A percentile compares a stretch with the other conserved stretches of the same genome.
These are phyloP conservation scores for Rhodotorula graminis DNA, from an alignment of 768 basidiomycete species.

Conservation along the genomic window DNA sequence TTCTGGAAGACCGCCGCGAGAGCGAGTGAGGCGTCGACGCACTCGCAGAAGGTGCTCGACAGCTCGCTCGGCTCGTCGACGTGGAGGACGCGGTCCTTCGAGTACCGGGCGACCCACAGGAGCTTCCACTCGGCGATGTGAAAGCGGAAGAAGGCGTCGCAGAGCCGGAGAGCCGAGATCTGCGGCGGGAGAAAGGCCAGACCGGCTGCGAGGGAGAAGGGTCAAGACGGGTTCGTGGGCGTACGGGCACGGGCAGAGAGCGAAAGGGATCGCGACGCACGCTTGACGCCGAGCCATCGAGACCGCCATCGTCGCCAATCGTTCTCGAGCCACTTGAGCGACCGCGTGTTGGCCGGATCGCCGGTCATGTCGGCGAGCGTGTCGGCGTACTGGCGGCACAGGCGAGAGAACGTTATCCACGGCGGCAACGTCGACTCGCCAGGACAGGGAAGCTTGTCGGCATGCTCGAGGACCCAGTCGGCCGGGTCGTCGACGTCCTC, in stretches of 20 bases:
- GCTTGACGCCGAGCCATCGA: background rate
- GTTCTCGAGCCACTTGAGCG: background rate
- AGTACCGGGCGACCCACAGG: too few species aligned
- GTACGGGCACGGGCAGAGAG: background rate
- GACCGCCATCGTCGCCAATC: background rate
- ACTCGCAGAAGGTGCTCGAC: background rate
- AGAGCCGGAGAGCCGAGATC: background rate
- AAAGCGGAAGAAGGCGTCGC: background rate
- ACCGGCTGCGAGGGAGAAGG: background rate
- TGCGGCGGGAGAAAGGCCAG: background rate
- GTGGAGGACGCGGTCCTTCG: background rate
- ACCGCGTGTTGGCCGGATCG: background rate
- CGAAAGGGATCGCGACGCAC: background rate
- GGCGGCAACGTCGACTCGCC: background rate
- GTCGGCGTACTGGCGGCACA: background rate
- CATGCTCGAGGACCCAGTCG: background rate
- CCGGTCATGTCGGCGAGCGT: background rate
- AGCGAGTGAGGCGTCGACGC: background rate
- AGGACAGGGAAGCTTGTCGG: background rate
- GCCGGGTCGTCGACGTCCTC: background rate
- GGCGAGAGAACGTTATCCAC: background rate
- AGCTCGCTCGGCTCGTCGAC: background rate
- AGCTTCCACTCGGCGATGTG: background rate
- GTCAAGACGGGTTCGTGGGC: background rate
- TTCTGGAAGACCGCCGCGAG: background rate